Conservation (phyloP, 495 filamentous ascomycete genomes). For the Neurospora terricola region DNA sequence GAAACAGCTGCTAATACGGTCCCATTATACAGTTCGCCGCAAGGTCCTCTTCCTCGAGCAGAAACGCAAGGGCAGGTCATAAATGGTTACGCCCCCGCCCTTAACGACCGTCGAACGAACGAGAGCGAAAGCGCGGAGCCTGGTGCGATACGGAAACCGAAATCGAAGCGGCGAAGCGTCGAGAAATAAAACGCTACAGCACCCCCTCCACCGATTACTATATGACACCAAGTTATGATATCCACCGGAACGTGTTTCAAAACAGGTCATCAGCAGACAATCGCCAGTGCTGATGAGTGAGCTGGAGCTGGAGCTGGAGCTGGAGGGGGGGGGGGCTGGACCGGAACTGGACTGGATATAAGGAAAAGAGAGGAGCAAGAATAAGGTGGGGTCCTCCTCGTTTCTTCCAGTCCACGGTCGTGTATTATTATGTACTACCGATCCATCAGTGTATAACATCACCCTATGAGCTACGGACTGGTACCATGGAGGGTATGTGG, state of each 20-base stretch:
- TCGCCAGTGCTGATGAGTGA: neutral
- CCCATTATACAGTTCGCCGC: constrained; percentile 52
- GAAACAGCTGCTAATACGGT: neutral
- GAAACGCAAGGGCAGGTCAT: constrained; percentile 47
- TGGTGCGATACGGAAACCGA: neutral
- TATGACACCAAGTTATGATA: neutral
- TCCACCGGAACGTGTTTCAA: neutral
- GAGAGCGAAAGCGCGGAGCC: neutral
- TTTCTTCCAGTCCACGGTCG: neutral
- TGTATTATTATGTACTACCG: constrained; percentile 12
- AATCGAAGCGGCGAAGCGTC: neutral
- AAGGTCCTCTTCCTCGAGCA: constrained; percentile 89
- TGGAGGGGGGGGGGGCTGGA: neutral
- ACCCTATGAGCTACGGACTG: neutral
- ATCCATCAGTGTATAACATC: constrained; percentile 9
- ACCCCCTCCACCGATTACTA: neutral
- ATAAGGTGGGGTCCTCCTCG: neutral
- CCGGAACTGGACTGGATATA: neutral
- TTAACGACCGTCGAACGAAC: neutral
- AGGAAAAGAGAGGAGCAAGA: neutral
- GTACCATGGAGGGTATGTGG: neutral
- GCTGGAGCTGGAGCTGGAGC: neutral
- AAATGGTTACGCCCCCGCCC: neutral
- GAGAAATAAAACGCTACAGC: neutral
- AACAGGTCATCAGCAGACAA: neutral